These are phyloP conservation scores for Aspergillus candidus DNA, from an alignment of 2,329 filamentous ascomycete genomes.

Conservation along the genomic window DNA sequence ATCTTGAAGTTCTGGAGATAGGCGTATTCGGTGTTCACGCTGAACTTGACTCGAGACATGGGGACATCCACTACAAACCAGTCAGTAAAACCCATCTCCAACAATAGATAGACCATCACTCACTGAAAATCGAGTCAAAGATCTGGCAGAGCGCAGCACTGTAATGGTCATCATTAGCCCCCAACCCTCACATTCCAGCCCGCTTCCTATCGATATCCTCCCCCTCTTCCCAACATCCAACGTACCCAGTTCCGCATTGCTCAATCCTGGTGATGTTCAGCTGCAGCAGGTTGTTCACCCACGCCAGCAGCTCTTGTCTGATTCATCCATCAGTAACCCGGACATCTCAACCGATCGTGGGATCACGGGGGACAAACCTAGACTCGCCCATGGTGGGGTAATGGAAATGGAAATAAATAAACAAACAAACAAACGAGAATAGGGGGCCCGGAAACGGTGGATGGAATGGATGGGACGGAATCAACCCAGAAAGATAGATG, in stretches of 20 bases:
- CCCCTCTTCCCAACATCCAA: too few relatives aligned
- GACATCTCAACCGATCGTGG: too few relatives aligned
- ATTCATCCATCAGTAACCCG: background rate
- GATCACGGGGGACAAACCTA: constrained; percentile 41
- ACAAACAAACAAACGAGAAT: constrained; percentile 5
- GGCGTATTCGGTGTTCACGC: constrained; percentile 92
- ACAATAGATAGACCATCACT: constrained; percentile 22
- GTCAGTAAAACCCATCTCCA: constrained; percentile 2
- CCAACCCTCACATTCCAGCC: too few relatives aligned
- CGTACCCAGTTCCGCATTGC: constrained; percentile 96
- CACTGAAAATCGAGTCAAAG: constrained; percentile 93
- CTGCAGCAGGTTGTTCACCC: constrained; percentile 96
- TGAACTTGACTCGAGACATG: constrained; percentile 96
- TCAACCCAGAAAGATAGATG: too few relatives aligned
- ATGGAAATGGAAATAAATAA: background rate
- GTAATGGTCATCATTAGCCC: constrained; percentile 1
- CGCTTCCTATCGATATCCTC: too few relatives aligned
- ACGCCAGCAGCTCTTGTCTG: constrained; percentile 92
- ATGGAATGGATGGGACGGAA: constrained; percentile 1
- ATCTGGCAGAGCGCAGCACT: constrained; percentile 95
- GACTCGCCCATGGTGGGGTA: constrained; percentile 58
- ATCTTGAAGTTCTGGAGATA: constrained; percentile 99
- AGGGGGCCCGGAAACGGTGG: background rate
- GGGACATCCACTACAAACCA: constrained; percentile 65
- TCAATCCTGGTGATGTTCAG: constrained; percentile 98